Evolutionary conservation across 1,139 yeast species (phyloP).

Genomic region (Entelexis paramagnoliae): DNA sequence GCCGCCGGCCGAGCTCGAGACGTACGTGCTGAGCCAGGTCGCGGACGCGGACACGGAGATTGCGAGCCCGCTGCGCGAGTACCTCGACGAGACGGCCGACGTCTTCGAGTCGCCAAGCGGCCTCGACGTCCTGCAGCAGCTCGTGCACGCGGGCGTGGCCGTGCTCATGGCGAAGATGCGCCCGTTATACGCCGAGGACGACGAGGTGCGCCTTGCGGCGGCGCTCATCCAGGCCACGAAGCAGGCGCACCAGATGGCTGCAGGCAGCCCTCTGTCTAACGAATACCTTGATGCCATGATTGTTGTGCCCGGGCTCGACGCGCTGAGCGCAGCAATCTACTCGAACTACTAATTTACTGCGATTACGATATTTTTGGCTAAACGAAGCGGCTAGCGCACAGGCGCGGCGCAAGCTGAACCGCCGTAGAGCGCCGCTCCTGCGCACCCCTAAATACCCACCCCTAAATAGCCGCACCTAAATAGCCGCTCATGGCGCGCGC

Average conservation of each 20-base stretch:
- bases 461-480: no score
- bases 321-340: conserved; percentile 81
- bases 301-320: conserved; percentile 58
- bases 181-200: conserved; percentile 22
- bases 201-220: conserved; percentile 51
- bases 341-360: conserved; percentile 47
- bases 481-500: no score
- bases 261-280: conserved; percentile 40
- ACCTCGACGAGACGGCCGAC: conserved; percentile 45
- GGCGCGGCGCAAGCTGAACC: no score
- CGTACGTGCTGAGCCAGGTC: conserved; percentile 34
- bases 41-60: conserved; percentile 11
- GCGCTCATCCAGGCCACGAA: conserved; percentile 57
- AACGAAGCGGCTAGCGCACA: no score
- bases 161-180: conserved; percentile 28
- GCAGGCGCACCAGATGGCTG: conserved; percentile 50
- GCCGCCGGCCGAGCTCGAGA: conserved; percentile 37
- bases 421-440: no score
- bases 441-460: no score
- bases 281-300: conserved; percentile 41
- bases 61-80: conserved; percentile 26
- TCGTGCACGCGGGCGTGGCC: conserved; percentile 34
- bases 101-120: conserved; percentile 40
- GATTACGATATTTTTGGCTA: no score
- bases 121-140: conserved; percentile 32